These are phyloP conservation scores for Anethum foeniculum DNA, from an alignment of 140 eudicot genomes.

Conservation along the genomic window DNA sequence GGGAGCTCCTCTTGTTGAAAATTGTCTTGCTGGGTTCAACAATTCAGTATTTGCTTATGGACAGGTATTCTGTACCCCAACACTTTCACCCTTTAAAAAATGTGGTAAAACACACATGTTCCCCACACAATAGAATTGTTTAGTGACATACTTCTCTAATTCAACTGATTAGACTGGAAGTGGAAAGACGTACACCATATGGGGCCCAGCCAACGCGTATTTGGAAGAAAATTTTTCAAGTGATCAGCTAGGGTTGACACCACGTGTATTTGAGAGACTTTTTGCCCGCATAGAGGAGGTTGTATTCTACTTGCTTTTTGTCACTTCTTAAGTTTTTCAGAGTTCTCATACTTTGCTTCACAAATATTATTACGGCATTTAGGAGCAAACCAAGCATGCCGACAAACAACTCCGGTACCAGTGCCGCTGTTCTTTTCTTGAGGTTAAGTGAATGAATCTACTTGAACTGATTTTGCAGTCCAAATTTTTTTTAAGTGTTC, in stretches of 20 bases:
- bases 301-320: neutral
- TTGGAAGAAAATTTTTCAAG: constrained; percentile 43
- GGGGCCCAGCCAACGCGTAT: constrained; percentile 91
- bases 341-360: neutral
- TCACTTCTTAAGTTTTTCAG: neutral
- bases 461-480: neutral
- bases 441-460: constrained; percentile 33
- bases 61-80: constrained; percentile 44
- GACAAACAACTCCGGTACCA: constrained; percentile 79
- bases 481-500: neutral
- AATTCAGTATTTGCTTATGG: constrained; percentile 97
- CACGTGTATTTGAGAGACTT: constrained; percentile 75
- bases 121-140: neutral
- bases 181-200: constrained; percentile 88
- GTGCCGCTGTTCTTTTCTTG: constrained; percentile 95
- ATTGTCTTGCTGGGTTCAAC: constrained; percentile 91
- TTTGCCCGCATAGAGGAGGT: constrained; percentile 90
- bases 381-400: constrained; percentile 83
- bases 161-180: constrained; percentile 67
- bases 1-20: constrained; percentile 94
- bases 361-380: neutral
- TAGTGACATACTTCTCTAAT: neutral
- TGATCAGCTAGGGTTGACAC: constrained; percentile 77
- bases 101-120: neutral
- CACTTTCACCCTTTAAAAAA: neutral